phyloP scores from a whole-genome alignment of 1,284 basidiomycete genomes.

The Ustilago xerochloae region DNA sequence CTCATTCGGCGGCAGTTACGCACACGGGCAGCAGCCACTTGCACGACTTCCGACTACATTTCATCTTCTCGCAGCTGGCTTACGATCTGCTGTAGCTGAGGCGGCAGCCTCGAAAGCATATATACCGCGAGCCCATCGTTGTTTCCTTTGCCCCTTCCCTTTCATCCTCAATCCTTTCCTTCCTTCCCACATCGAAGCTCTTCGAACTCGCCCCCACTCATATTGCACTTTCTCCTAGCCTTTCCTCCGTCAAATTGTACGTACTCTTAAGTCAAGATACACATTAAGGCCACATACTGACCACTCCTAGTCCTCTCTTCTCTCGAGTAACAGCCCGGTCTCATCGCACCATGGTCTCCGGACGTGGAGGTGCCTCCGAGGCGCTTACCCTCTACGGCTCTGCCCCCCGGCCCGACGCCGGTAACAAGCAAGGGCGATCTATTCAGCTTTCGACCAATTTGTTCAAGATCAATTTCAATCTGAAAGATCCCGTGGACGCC shows the following conservation, averaged over 20 bases:
- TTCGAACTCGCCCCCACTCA: too few relatives aligned
- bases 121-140: not conserved
- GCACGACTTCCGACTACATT: not conserved
- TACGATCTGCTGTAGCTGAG: too few relatives aligned
- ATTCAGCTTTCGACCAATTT: constrained; percentile 37
- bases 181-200: too few relatives aligned
- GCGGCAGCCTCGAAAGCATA: too few relatives aligned
- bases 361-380: constrained; percentile 1
- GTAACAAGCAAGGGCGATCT: constrained; percentile 41
- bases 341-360: constrained; percentile 11
- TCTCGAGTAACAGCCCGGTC: not conserved
- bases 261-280: not conserved
- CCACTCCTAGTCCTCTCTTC: too few relatives aligned
- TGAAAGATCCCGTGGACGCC: constrained; percentile 1
- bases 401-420: constrained; percentile 41
- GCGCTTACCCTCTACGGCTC: constrained; percentile 31
- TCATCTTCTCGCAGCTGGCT: not conserved
- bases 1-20: too few relatives aligned
- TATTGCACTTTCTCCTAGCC: too few relatives aligned
- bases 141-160: not conserved
- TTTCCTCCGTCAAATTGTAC: too few relatives aligned
- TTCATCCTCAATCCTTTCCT: not conserved
- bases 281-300: not conserved
- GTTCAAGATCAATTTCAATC: constrained; percentile 9
- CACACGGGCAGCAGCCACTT: not conserved